Base-by-base conservation (phyloP, 2,329 filamentous ascomycete species). In the Rhytidhysteron rufulum region DNA sequence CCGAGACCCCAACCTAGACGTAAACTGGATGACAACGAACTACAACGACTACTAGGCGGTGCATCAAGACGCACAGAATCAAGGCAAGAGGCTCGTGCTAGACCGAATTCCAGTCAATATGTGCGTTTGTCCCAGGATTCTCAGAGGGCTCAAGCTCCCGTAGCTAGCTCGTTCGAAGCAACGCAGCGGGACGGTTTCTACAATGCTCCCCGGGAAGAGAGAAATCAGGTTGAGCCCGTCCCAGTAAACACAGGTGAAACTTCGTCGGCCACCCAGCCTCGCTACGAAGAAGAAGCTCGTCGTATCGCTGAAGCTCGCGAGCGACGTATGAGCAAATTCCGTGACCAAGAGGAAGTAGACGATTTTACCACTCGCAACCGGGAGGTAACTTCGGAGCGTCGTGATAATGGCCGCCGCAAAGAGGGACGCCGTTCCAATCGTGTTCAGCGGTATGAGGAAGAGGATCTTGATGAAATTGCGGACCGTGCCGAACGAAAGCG, bases 191-290 rank as follows among this genome's bases (percentile, higher is more conserved):
- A 22, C 16, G 11, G 20, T 17, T 30, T 11, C 22, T 27, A 27
- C 13, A 20, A 35, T 6, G 24, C 35, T 9, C 25, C 30, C 3
- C 22, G 10, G 19, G 35, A 37, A 19, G 35, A 25, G 9, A 22
- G 24, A 16, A 37, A 37, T 25, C 15, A 37, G n/a, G 25, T 15
- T 18, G 17, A 19, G 13, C 22, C 13, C 15, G 7, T 17, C 11
- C 5, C 13, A n/a, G 10, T 15, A 30, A 17, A 19, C 6, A 17
- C 19, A 5, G 13, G 82, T 83, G 54, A 84, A 88, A 62, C 69
- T 88, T 5, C 84, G 87, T 62, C 88, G 87, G 53, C 86, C 84
- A 22, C 88, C 82, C 82, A 72, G 84, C 39, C 66, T 83, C 47
- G 87, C 81, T 54, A 82, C 79, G 70, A 88, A 88, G 84, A 37